A percentile compares a stretch with the other conserved stretches of the same genome.
Conservation (phyloP, 768 basidiomycete genomes). For the Rhizopogon salebrosus region DNA sequence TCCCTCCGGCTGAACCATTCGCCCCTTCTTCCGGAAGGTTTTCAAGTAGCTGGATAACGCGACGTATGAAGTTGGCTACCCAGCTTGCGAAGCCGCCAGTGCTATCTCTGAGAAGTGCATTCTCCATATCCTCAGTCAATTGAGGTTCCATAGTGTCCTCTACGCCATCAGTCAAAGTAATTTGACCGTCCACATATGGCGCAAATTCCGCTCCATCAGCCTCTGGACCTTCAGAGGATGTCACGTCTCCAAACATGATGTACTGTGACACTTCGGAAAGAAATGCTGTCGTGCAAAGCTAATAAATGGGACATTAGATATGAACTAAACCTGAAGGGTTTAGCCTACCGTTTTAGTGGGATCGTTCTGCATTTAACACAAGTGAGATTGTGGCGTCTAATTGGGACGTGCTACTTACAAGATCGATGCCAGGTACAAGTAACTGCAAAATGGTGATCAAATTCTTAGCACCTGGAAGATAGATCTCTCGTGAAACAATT, state of each 20-base stretch:
- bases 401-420: conserved; percentile 39
- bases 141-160: background rate
- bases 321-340: background rate
- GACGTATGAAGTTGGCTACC: conserved; percentile 74
- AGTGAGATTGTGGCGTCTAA: background rate
- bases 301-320: conserved; percentile 8
- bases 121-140: conserved; percentile 61
- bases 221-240: conserved; percentile 27
- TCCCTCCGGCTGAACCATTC: conserved; percentile 54
- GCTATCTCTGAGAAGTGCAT: conserved; percentile 62
- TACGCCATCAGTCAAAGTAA: background rate
- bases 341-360: conserved; percentile 64
- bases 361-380: conserved; percentile 49
- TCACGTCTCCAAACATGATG: conserved; percentile 68
- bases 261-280: conserved; percentile 71
- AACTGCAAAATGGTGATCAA: conserved; percentile 76
- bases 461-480: conserved; percentile 79
- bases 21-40: conserved; percentile 82
- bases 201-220: background rate
- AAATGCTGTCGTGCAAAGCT: conserved; percentile 74
- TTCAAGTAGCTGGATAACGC: conserved; percentile 76
- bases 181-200: background rate
- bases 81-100: conserved; percentile 77
- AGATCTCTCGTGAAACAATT: conserved; percentile 72
- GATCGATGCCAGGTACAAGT: conserved; percentile 81